Evolutionary conservation across 768 basidiomycete genomes (phyloP).

Genomic region (Fistulinella prunicolor): DNA sequence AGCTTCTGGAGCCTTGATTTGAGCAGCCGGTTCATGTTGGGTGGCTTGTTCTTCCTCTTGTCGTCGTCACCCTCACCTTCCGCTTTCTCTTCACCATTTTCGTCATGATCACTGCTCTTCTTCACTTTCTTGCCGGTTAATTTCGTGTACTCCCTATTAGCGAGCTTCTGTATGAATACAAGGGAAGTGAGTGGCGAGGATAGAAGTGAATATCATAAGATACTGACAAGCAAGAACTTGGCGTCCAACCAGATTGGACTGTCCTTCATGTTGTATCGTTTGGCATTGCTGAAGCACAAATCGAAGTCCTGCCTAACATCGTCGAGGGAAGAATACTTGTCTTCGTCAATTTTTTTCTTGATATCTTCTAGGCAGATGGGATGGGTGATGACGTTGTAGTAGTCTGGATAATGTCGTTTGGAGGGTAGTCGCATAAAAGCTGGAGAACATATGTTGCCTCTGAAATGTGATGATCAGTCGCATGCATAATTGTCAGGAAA

Average conservation of each 20-base stretch:
- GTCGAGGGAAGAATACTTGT: conserved; percentile 58
- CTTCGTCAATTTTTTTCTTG: conserved; percentile 68
- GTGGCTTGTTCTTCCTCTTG: conserved; percentile 49
- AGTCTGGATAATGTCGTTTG: conserved; percentile 79
- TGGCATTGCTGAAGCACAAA: conserved; percentile 76
- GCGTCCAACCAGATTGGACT: conserved; percentile 81
- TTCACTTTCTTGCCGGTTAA: conserved; percentile 43
- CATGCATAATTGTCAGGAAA: conserved; percentile 37
- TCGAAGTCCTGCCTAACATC: conserved; percentile 72
- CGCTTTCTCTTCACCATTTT: conserved; percentile 38
- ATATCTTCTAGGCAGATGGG: conserved; percentile 91
- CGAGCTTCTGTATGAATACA: conserved; percentile 41
- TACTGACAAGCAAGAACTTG: conserved; percentile 72
- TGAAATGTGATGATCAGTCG: conserved; percentile 36
- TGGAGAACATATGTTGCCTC: conserved; percentile 59
- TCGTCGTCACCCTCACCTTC: conserved; percentile 46
- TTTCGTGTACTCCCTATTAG: conserved; percentile 43
- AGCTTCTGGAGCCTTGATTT: conserved; percentile 71
- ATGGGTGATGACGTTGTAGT: conserved; percentile 73
- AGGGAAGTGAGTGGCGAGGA: conserved; percentile 1
- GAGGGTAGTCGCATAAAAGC: conserved; percentile 70
- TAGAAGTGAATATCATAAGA: background rate
- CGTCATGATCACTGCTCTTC: conserved; percentile 38
- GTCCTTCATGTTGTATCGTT: conserved; percentile 76
- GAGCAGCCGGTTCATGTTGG: conserved; percentile 63